Conservation (phyloP, 805 yeast genomes). For the Saturnispora mendoncae region DNA sequence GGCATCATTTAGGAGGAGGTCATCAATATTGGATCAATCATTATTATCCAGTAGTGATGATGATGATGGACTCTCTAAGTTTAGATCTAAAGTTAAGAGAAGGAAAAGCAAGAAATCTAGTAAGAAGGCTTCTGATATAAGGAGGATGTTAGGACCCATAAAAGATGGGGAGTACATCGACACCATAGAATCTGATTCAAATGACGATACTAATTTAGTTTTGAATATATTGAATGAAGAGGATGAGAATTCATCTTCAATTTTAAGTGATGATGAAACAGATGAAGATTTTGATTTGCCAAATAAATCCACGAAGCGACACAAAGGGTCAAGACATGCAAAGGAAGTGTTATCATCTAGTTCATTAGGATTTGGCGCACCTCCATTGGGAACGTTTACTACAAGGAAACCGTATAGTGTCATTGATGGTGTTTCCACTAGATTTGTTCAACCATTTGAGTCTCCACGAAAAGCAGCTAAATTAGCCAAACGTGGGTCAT, state of each 20-base stretch:
- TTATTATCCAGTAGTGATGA: slow-evolving; percentile 14
- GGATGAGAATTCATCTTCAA: slow-evolving; percentile 54
- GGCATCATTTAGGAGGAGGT: slow-evolving; percentile 12
- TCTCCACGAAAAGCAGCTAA: slow-evolving; percentile 14
- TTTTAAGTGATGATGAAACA: slow-evolving; percentile 76
- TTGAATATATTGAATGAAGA: slow-evolving; percentile 32
- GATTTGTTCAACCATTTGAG: slow-evolving; percentile 53
- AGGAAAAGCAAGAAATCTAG: slow-evolving; percentile 5
- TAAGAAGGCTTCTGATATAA: slow-evolving; percentile 8
- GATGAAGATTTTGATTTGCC: slow-evolving; percentile 89
- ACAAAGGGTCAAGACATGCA: slow-evolving; percentile 69
- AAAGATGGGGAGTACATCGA: slow-evolving; percentile 3
- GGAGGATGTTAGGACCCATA: slow-evolving; percentile 14
- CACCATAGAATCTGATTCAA: slow-evolving; percentile 11
- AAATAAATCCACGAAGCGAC: slow-evolving; percentile 46
- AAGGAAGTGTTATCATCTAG: slow-evolving; percentile 88
- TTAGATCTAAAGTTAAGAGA: slow-evolving; percentile 3
- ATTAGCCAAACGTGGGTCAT: slow-evolving; percentile 20
- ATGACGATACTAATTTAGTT: slow-evolving; percentile 12
- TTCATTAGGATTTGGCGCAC: slow-evolving; percentile 80
- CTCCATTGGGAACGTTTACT: slow-evolving; percentile 87
- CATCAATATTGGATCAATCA: slow-evolving; percentile 44
- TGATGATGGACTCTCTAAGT: slow-evolving; percentile 18
- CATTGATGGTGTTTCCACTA: slow-evolving; percentile 87
- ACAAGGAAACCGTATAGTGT: slow-evolving; percentile 81